Percentiles rank a stretch among this genome's conserved stretches.
These are phyloP conservation scores for Gliomastix tumulicola DNA, from an alignment of 2,329 filamentous ascomycete species.

Conservation along the genomic window DNA sequence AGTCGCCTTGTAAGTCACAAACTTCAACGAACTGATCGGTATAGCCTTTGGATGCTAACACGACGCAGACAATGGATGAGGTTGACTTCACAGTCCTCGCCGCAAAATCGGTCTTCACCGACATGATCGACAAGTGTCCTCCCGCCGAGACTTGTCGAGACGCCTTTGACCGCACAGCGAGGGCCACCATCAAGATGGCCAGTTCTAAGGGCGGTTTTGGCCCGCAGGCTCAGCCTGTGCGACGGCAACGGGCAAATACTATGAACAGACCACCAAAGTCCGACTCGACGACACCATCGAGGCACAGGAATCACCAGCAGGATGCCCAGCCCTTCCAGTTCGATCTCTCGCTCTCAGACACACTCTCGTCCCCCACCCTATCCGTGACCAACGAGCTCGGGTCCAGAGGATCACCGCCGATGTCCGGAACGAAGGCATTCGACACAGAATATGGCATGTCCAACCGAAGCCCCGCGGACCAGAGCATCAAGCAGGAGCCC, in stretches of 20 bases:
- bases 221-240: constrained; percentile 17
- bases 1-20: constrained; percentile 67
- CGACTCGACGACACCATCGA: constrained; percentile 3
- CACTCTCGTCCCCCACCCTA: constrained; percentile 30
- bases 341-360: constrained; percentile 29
- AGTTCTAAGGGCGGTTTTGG: constrained; percentile 81
- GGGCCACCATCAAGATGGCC: constrained; percentile 93
- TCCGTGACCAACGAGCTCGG: constrained; percentile 24
- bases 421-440: constrained; percentile 27
- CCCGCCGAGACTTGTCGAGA: constrained; percentile 92
- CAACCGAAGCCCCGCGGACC: constrained; percentile 1
- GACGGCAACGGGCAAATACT: constrained; percentile 13
- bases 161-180: constrained; percentile 90
- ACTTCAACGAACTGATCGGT: not conserved
- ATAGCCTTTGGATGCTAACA: constrained; percentile 3
- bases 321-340: constrained; percentile 24
- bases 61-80: constrained; percentile 70
- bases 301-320: constrained; percentile 17
- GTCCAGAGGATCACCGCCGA: constrained; percentile 30
- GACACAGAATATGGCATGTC: constrained; percentile 21
- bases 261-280: constrained; percentile 18
- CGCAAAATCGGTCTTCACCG: constrained; percentile 84
- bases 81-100: constrained; percentile 96
- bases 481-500: constrained; percentile 12
- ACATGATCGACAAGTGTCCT: constrained; percentile 90